Evolutionary conservation across 2,329 filamentous ascomycete species (phyloP).

Genomic region (Biscogniauxia sp.): DNA sequence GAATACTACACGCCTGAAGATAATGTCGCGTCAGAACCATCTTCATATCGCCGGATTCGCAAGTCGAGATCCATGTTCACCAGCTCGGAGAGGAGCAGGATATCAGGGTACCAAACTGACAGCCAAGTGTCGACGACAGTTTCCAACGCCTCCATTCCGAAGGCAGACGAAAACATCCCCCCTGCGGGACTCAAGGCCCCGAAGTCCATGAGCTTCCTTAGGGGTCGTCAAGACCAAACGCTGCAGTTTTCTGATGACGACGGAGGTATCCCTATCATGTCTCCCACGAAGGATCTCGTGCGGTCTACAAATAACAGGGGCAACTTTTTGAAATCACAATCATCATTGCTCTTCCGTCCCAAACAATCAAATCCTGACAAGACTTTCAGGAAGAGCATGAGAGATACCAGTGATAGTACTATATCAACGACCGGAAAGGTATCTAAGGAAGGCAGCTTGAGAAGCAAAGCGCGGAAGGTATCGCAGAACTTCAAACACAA

Average conservation of each 20-base stretch:
- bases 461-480: constrained; percentile 56
- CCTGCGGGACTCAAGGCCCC: constrained; percentile 40
- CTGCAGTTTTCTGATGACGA: constrained; percentile 18
- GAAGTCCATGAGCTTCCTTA: constrained; percentile 56
- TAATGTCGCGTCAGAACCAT: constrained; percentile 45
- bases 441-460: constrained; percentile 38
- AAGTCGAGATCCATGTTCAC: constrained; percentile 56
- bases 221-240: constrained; percentile 28
- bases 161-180: constrained; percentile 30
- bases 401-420: constrained; percentile 47
- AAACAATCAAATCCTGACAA: constrained; percentile 35
- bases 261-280: constrained; percentile 7
- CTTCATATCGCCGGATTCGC: constrained; percentile 49
- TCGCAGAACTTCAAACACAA: constrained; percentile 61
- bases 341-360: constrained; percentile 45
- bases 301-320: constrained; percentile 5
- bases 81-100: constrained; percentile 24
- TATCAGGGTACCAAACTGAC: constrained; percentile 4
- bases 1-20: constrained; percentile 49
- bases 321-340: constrained; percentile 33
- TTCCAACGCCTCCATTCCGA: background rate
- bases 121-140: constrained; percentile 7
- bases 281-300: constrained; percentile 3
- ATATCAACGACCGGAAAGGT: constrained; percentile 23
- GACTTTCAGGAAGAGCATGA: constrained; percentile 43